Evolutionary conservation across 2,329 filamentous ascomycete species (phyloP).

Genomic region (Venturia pyrina): DNA sequence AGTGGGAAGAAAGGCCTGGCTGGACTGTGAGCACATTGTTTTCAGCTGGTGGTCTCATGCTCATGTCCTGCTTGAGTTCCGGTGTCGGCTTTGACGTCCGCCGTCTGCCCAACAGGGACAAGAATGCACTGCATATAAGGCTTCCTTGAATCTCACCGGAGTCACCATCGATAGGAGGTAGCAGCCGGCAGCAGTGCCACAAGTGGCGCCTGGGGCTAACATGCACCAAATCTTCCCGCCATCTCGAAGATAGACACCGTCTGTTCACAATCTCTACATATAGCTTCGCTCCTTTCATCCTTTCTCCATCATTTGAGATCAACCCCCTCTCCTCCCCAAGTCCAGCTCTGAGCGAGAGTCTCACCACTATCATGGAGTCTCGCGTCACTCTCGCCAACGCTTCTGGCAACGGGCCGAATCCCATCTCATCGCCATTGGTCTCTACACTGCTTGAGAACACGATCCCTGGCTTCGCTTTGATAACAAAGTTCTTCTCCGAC

Average conservation of each 20-base stretch:
- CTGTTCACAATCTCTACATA: not conserved
- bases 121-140: too few relatives aligned
- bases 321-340: not conserved
- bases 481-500: slow-evolving; percentile 2
- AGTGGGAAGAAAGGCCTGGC: too few relatives aligned
- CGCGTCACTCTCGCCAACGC: not conserved
- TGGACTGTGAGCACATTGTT: too few relatives aligned
- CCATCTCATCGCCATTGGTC: not conserved
- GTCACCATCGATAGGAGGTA: not conserved
- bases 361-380: not conserved
- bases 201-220: not conserved
- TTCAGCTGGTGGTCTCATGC: too few relatives aligned
- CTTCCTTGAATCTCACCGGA: too few relatives aligned
- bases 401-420: not conserved
- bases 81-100: too few relatives aligned
- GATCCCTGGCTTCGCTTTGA: slow-evolving; percentile 3
- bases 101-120: too few relatives aligned
- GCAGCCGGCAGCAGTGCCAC: not conserved
- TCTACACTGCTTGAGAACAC: not conserved
- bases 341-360: not conserved
- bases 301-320: not conserved
- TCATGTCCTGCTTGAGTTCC: too few relatives aligned
- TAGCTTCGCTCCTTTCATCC: not conserved
- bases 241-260: not conserved
- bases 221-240: not conserved